Percentiles rank a stretch among this genome's conserved stretches.
These are phyloP conservation scores for Aspergillus sparsus DNA, from an alignment of 495 filamentous ascomycete species.

Conservation along the genomic window DNA sequence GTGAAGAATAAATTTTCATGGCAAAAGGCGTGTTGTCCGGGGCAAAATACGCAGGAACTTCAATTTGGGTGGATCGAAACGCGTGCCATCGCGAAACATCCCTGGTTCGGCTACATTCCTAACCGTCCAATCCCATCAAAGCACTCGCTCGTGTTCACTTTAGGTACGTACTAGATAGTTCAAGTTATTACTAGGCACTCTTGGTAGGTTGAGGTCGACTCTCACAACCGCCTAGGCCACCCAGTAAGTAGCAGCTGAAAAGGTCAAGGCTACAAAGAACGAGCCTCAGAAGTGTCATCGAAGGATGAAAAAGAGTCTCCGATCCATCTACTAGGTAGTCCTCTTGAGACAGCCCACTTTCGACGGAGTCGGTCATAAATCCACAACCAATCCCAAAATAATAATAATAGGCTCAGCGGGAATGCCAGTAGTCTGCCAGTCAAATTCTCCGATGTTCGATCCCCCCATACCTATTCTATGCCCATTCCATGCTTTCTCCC, in stretches of 20 bases:
- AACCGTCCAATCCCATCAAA: not conserved
- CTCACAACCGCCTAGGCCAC: no score
- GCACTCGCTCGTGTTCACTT: not conserved
- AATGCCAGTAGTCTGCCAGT: slow-evolving; percentile 4
- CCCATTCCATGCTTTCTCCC: not conserved
- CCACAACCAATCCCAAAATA: slow-evolving; percentile 2
- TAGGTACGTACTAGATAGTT: no score
- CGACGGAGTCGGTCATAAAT: not conserved
- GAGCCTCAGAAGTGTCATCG: no score
- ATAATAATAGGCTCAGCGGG: slow-evolving; percentile 3
- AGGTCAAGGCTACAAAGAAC: no score
- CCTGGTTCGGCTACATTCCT: slow-evolving; percentile 17
- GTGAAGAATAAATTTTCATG: slow-evolving; percentile 3
- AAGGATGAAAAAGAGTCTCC: not conserved
- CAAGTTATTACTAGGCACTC: not conserved
- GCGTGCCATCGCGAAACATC: slow-evolving; percentile 21
- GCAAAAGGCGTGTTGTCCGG: slow-evolving; percentile 15
- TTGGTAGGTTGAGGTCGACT: no score
- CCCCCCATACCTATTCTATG: not conserved
- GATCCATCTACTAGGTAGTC: slow-evolving; percentile 4
- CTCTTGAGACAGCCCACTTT: not conserved
- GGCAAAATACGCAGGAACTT: slow-evolving; percentile 12
- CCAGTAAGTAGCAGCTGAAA: no score
- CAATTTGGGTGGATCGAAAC: slow-evolving; percentile 17
- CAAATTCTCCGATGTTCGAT: slow-evolving; percentile 16